Evolutionary conservation across 1,139 yeast genomes (phyloP).

Genomic region (Sugiyamaella xylanicola): DNA sequence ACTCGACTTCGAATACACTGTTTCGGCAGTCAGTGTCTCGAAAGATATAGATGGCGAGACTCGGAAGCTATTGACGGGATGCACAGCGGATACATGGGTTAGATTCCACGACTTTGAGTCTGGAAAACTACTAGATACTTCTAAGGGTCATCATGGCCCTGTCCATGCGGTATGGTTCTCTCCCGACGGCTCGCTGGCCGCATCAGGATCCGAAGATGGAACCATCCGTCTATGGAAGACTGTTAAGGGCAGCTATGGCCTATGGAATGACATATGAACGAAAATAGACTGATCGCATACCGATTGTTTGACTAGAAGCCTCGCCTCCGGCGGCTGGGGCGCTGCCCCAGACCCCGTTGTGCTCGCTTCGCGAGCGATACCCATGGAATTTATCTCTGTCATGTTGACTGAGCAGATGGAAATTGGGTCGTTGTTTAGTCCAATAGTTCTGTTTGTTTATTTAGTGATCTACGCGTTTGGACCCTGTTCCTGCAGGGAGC

Average conservation of each 20-base stretch:
- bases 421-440: too few species aligned
- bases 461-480: too few species aligned
- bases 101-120: slow-evolving; percentile 40
- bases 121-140: slow-evolving; percentile 38
- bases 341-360: background rate
- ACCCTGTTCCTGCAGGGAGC: background rate
- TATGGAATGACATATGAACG: slow-evolving; percentile 34
- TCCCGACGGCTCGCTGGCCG: slow-evolving; percentile 47
- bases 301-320: too few species aligned
- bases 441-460: too few species aligned
- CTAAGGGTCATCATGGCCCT: slow-evolving; percentile 46
- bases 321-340: background rate
- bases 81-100: slow-evolving; percentile 42
- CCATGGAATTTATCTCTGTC: too few species aligned
- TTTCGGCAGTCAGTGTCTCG: slow-evolving; percentile 39
- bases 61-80: slow-evolving; percentile 40
- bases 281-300: too few species aligned
- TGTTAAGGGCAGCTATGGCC: slow-evolving; percentile 40
- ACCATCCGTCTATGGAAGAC: slow-evolving; percentile 63
- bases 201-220: slow-evolving; percentile 73
- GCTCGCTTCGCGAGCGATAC: background rate
- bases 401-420: too few species aligned
- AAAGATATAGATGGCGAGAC: slow-evolving; percentile 28
- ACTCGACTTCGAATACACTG: slow-evolving; percentile 36
- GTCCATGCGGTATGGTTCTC: slow-evolving; percentile 43